Conservation (phyloP, 2,329 filamentous ascomycete species). For the Lasiodiplodia citricola region DNA sequence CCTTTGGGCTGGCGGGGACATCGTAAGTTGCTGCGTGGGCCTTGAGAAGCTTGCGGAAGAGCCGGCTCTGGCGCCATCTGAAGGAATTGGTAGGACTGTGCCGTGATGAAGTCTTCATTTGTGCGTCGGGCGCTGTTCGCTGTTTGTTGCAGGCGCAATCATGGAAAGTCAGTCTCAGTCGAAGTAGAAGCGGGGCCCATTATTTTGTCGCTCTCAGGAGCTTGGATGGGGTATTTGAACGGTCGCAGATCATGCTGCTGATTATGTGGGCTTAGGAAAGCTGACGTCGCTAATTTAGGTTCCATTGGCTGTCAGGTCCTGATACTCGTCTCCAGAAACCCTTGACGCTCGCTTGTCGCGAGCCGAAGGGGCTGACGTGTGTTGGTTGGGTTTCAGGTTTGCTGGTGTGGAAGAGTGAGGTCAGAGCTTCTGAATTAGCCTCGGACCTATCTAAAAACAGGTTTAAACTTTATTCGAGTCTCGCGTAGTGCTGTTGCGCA, state of each 20-base stretch:
- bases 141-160: too few relatives aligned
- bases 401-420: background rate
- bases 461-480: too few relatives aligned
- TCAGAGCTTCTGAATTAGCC: background rate
- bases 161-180: too few relatives aligned
- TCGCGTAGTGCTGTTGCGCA: too few relatives aligned
- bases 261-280: background rate
- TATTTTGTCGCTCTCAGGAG: background rate
- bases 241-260: background rate
- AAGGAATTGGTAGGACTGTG: background rate
- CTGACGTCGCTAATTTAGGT: background rate
- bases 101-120: conserved; percentile 8
- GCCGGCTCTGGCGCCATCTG: background rate
- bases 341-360: conserved; percentile 13
- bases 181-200: background rate
- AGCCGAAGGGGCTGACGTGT: conserved; percentile 3
- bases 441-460: background rate
- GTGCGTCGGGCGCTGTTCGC: too few relatives aligned
- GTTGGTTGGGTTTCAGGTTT: conserved; percentile 1
- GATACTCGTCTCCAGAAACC: conserved; percentile 4
- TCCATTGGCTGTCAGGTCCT: background rate
- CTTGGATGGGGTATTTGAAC: conserved; percentile 15
- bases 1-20: background rate
- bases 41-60: conserved; percentile 3
- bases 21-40: background rate